These are phyloP conservation scores for Auricularia heimuer DNA, from an alignment of 768 basidiomycete genomes.

Conservation along the genomic window DNA sequence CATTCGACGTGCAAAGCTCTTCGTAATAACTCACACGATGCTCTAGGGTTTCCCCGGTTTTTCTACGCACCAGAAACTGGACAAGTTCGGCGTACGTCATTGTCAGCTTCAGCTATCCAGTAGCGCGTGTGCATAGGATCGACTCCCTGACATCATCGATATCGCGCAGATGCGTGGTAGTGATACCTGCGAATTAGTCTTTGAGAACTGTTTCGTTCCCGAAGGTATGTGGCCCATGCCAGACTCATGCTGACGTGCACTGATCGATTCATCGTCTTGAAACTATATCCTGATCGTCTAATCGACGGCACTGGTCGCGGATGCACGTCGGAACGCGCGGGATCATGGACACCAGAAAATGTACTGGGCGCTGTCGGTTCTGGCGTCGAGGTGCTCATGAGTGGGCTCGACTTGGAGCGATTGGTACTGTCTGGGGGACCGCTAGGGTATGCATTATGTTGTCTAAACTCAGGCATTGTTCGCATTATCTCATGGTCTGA, in stretches of 20 bases:
- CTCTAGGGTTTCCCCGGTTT: conserved; percentile 43
- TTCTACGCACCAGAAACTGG: conserved; percentile 81
- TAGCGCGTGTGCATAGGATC: background rate
- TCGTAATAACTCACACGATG: background rate
- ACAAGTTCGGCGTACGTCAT: conserved; percentile 64
- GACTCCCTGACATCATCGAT: background rate
- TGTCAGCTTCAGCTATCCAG: background rate
- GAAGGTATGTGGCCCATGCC: conserved; percentile 42
- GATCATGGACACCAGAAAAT: conserved; percentile 43
- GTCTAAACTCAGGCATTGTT: background rate
- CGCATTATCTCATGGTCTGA: background rate
- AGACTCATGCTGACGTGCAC: conserved; percentile 7
- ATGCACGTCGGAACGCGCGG: background rate
- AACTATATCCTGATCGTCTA: background rate
- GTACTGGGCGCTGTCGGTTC: conserved; percentile 71
- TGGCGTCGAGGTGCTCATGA: conserved; percentile 87
- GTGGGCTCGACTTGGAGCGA: conserved; percentile 84
- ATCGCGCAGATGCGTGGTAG: conserved; percentile 75
- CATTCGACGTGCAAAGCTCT: conserved; percentile 14
- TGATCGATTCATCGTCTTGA: background rate
- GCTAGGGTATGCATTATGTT: background rate
- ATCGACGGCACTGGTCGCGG: conserved; percentile 1
- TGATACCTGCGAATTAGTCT: conserved; percentile 88
- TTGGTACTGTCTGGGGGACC: conserved; percentile 40
- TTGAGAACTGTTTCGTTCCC: conserved; percentile 84